Conservation (phyloP, 495 filamentous ascomycete genomes). For the Penicillium pancosmium region DNA sequence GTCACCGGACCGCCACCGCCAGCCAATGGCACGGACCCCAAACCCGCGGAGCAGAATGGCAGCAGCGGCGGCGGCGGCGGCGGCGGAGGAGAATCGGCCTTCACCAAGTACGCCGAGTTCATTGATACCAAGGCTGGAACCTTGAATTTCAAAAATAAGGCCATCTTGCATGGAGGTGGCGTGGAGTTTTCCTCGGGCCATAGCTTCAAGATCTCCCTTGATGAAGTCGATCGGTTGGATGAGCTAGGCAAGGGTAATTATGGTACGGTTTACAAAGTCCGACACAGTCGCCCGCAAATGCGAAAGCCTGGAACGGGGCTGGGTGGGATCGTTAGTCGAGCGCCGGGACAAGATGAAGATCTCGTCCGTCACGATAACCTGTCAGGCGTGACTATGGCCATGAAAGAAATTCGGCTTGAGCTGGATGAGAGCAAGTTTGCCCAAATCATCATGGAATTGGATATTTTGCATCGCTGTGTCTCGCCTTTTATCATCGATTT, state of each 20-base stretch:
- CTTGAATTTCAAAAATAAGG: constrained; percentile 91
- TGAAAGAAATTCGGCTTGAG: constrained; percentile 99
- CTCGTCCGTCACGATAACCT: constrained; percentile 36
- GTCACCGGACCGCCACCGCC: constrained; percentile 39
- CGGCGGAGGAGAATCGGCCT: constrained; percentile 57
- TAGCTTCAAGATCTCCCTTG: constrained; percentile 91
- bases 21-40: constrained; percentile 22
- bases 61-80: constrained; percentile 5
- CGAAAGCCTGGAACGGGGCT: constrained; percentile 81
- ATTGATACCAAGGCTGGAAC: constrained; percentile 91
- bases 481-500: constrained; percentile 98
- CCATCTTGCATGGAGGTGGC: constrained; percentile 81
- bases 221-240: constrained; percentile 93
- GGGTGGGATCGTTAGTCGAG: constrained; percentile 56
- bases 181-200: constrained; percentile 90
- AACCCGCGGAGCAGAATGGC: constrained; percentile 20
- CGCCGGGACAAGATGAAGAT: constrained; percentile 35
- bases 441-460: constrained; percentile 97
- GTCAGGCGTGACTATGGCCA: constrained; percentile 88
- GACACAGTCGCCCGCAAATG: constrained; percentile 77
- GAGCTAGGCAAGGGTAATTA: constrained; percentile 99
- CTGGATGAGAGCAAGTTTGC: constrained; percentile 95
- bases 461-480: constrained; percentile 92
- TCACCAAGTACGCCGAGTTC: constrained; percentile 90
- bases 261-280: constrained; percentile 95